Evolutionary conservation across 2,329 filamentous ascomycete species (phyloP), one percentile per base, ranked within the genome.

Genomic region (Aureobasidium sp.): DNA sequence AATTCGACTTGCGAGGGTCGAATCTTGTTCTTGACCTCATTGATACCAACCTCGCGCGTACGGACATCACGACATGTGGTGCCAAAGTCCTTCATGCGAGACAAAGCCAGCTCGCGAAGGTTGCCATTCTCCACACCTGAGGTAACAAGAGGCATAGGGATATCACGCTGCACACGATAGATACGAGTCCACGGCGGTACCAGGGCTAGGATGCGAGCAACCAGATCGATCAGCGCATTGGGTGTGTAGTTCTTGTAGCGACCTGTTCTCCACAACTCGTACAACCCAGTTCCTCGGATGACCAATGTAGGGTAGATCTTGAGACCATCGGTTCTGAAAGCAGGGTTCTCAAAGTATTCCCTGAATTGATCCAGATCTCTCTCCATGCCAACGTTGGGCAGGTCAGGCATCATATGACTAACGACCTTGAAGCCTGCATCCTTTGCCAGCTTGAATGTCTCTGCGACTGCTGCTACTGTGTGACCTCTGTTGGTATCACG

Each of bases 141-240:
- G 0, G 94, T 97, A n/a, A 99, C 95, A 27, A 99, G 82, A 0
- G 94, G 94, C 94, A 99, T 99, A n/a, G 94, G 94, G 63, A 99
- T 99, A 76, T 99, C 94, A 73, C 94, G 87, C 79, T 99, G 94
- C 0, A 99, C 94, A 64, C 94, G 91, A 78, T 99, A 99, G 71
- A 99, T 99, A 65, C 94, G 87, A 0, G 95, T 99, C 94, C 94
- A 99, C 1, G 94, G 94, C 1, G 94, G 94, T 0, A 99, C 88
- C 2, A 99, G 82, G 0, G 94, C 94, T 65, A 99, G 79, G 59
- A 99, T 99, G n/a, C 94, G 86, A 3, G 94, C 95, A 0, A 99
- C 92, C 17, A 99, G 85, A 73, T 99, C 94, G 65, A 99, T 91
- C 37, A 99, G 83, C 0, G 90, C 93, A 74, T 99, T 99, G 4